Evolutionary conservation across 2,329 filamentous ascomycete genomes (phyloP).

Genomic region (Fusarium beomiforme): DNA sequence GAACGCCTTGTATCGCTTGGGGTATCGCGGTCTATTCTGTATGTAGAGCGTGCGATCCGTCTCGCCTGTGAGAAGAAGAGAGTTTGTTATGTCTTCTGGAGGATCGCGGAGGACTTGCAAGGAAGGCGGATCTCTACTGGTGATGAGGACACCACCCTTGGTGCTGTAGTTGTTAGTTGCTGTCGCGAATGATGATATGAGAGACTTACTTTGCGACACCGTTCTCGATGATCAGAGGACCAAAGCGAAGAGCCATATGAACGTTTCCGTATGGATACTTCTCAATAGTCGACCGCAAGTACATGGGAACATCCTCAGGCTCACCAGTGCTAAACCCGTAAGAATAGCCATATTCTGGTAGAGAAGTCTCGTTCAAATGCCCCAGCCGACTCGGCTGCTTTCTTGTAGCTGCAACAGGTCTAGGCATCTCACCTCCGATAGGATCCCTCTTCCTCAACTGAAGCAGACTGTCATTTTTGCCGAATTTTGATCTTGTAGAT

Average conservation of each 20-base stretch:
- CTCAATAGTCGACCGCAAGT: constrained; percentile 39
- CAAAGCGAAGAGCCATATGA: constrained; percentile 51
- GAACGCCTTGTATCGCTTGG: constrained; percentile 49
- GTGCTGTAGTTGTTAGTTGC: constrained; percentile 19
- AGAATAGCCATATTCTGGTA: constrained; percentile 33
- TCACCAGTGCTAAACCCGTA: constrained; percentile 22
- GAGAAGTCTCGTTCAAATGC: constrained; percentile 13
- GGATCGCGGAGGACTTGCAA: constrained; percentile 32
- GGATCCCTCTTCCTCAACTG: constrained; percentile 2
- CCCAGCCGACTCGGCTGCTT: background rate
- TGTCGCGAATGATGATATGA: rapidly evolving
- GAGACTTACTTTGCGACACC: constrained; percentile 48
- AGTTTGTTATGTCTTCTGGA: constrained; percentile 14
- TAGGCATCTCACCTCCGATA: background rate
- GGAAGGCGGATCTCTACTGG: constrained; percentile 37
- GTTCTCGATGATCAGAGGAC: constrained; percentile 53
- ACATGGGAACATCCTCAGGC: constrained; percentile 42
- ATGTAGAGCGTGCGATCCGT: constrained; percentile 26
- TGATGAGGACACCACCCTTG: constrained; percentile 39
- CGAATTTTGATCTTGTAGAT: constrained; percentile 10
- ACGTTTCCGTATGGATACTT: constrained; percentile 48
- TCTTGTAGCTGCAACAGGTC: background rate
- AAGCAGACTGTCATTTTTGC: constrained; percentile 13
- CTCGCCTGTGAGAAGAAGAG: constrained; percentile 36
- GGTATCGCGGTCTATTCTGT: constrained; percentile 29